phyloP scores from a whole-genome alignment of 768 basidiomycete species.

The Leccinum longicurvipes region DNA sequence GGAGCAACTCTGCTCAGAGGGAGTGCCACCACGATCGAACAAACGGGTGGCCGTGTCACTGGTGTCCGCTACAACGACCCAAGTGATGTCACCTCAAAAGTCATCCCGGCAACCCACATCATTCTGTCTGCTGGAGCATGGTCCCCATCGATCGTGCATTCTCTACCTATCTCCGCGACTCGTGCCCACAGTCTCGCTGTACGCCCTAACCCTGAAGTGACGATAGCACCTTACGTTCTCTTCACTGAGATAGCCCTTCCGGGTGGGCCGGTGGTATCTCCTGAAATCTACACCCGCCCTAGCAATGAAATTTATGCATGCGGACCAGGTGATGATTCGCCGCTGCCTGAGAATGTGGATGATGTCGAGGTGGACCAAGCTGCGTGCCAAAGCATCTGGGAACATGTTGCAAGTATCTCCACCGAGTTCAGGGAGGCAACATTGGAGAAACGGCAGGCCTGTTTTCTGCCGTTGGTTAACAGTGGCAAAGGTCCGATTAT shows the following conservation, averaged over 20 bases:
- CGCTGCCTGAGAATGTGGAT: conserved; percentile 68
- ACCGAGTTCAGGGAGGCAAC: conserved; percentile 50
- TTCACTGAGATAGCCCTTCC: conserved; percentile 71
- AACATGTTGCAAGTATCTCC: conserved; percentile 61
- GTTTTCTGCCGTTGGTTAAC: conserved; percentile 69
- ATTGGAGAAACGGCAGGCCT: conserved; percentile 62
- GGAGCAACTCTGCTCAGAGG: conserved; percentile 51
- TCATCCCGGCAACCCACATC: conserved; percentile 62
- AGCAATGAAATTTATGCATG: conserved; percentile 73
- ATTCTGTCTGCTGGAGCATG: conserved; percentile 85
- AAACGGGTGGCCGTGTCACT: conserved; percentile 40
- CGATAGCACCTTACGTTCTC: conserved; percentile 71
- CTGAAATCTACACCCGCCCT: conserved; percentile 74
- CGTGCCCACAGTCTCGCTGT: conserved; percentile 76
- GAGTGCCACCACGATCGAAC: conserved; percentile 44
- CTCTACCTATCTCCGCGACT: conserved; percentile 56
- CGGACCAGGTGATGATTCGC: conserved; percentile 70
- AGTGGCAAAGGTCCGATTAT: conserved; percentile 64
- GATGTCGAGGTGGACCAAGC: conserved; percentile 56
- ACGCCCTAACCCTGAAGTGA: conserved; percentile 39
- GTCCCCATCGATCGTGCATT: conserved; percentile 60
- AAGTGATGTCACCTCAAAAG: conserved; percentile 22
- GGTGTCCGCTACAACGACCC: conserved; percentile 42
- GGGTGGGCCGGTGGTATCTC: conserved; percentile 36
- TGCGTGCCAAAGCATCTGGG: conserved; percentile 54